phyloP scores from a whole-genome alignment of 768 basidiomycete species.

The Boletus sp. region DNA sequence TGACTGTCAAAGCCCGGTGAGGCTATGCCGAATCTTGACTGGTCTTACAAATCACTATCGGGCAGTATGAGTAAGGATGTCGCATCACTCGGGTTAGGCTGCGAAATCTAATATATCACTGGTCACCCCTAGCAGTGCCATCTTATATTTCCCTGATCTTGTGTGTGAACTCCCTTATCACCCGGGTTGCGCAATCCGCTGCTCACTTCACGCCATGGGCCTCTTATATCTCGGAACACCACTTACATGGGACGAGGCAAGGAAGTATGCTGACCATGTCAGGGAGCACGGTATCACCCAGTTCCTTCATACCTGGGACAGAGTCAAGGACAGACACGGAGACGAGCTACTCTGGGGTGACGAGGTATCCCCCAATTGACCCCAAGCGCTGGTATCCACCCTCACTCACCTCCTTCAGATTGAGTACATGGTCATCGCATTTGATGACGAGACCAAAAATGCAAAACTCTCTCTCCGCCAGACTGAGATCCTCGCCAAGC shows the following conservation, averaged over 20 bases:
- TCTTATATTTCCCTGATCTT: not conserved
- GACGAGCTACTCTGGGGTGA: slow-evolving; percentile 98
- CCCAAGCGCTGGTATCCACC: not conserved
- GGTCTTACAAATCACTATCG: slow-evolving; percentile 21
- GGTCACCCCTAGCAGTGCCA: not conserved
- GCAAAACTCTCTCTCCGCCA: slow-evolving; percentile 93
- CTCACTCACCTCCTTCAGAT: slow-evolving; percentile 49
- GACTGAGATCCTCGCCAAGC: slow-evolving; percentile 85
- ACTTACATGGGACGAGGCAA: slow-evolving; percentile 87
- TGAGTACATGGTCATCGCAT: slow-evolving; percentile 92
- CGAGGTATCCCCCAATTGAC: slow-evolving; percentile 59
- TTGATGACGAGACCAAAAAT: slow-evolving; percentile 74
- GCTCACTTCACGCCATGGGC: slow-evolving; percentile 60
- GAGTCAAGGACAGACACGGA: slow-evolving; percentile 84
- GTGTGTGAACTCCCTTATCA: not conserved
- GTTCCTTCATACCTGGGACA: slow-evolving; percentile 91
- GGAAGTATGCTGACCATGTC: slow-evolving; percentile 85
- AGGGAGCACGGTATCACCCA: slow-evolving; percentile 91
- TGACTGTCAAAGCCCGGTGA: not conserved
- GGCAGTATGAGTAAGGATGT: slow-evolving; percentile 17
- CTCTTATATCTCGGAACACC: slow-evolving; percentile 92
- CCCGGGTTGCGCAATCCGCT: slow-evolving; percentile 13
- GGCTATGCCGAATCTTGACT: not conserved
- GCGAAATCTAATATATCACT: slow-evolving; percentile 3
- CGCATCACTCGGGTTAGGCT: not conserved